Conservation (phyloP, 495 filamentous ascomycete genomes). For the Sordaria brevicollis region DNA sequence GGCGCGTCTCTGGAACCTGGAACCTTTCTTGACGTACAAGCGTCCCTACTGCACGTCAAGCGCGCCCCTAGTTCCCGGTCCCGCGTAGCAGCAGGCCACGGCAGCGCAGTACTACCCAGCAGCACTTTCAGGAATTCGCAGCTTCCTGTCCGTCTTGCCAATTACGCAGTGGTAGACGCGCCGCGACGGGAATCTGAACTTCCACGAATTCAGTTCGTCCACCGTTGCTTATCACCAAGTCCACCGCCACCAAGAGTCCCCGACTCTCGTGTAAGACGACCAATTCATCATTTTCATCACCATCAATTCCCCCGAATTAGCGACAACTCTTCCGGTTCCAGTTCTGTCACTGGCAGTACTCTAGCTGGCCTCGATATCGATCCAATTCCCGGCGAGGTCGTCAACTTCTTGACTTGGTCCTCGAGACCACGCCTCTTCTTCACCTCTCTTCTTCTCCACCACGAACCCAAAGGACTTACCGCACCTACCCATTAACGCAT, state of each 20-base stretch:
- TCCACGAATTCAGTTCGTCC: too few relatives aligned
- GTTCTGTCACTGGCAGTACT: background rate
- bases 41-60: background rate
- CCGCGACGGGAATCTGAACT: background rate
- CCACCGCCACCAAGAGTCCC: background rate
- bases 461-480: background rate
- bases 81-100: background rate
- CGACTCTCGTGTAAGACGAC: background rate
- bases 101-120: background rate
- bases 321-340: background rate
- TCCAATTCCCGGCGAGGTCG: background rate
- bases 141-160: too few relatives aligned
- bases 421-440: background rate
- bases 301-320: background rate
- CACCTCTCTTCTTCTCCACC: background rate
- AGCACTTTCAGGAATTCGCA: too few relatives aligned
- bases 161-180: background rate
- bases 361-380: background rate
- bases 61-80: background rate
- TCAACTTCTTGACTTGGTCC: background rate
- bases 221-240: background rate
- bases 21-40: background rate
- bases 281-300: background rate
- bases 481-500: background rate
- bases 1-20: background rate